Evolutionary conservation across 768 basidiomycete species (phyloP), one percentile per base, ranked within the genome.

Genomic region (Suillus decipiens): DNA sequence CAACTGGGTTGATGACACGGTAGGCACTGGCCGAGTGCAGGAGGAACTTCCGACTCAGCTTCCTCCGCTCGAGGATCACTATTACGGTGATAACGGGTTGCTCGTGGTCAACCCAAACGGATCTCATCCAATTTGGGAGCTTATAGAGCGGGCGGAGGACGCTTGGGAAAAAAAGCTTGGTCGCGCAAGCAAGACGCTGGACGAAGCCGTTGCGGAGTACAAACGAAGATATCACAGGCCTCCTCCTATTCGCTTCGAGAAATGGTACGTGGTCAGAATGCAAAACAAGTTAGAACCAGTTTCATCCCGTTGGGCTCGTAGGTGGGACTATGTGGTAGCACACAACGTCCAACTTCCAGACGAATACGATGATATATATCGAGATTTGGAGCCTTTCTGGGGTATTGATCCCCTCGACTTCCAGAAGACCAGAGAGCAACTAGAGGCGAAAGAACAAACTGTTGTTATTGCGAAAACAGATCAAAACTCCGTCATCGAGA

Each of bases 341-440:
- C 65, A 83, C 63, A 64, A 74, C 34, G 74, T 82, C 2, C 77
- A 74, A 48, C 72, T 82, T 1, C 78, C 76, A 19, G 82, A 82
- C 63, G 81, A 82, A 61, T 82, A 83, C 53, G 81, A 82, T 67
- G 79, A 80, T 63, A 81, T 82, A 56, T 67, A 72, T 59, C 64
- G 70, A 9, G 74, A 80, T 59, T 63, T 81, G 10, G 72, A 75
- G 31, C 75, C 76, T 0, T 79, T 73, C 66, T 78, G 72, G 72
- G 80, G 75, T 0, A 67, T 81, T 55, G 66, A 72, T 39, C 78
- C 78, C 0, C n/a, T 48, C 1, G 69, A 70, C 1, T 47, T 79
- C 15, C 70, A 67, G 0, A 51, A 28, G 11, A 60, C 65, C 0
- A 74, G 70, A 42, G 31, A 57, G n/a, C 67, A 64, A 37, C 65